These are phyloP conservation scores for Fimicolochytrium jonesii DNA, from an alignment of 192 early-diverging fungal species.

Conservation along the genomic window DNA sequence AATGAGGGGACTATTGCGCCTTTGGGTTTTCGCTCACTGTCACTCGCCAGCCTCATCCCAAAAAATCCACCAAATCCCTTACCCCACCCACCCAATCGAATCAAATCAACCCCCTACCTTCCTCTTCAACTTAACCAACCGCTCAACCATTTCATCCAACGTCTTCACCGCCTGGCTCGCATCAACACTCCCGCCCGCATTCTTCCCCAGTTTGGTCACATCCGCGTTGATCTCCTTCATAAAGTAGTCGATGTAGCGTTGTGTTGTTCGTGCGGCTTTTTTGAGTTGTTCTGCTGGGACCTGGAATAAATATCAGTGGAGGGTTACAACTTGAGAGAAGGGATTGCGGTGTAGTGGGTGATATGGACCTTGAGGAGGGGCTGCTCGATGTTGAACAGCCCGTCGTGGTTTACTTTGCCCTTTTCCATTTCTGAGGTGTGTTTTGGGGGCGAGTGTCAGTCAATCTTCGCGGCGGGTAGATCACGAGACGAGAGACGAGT, in stretches of 20 bases:
- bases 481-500: too few species aligned
- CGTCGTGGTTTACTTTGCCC: conserved; percentile 31
- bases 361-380: conserved; percentile 81
- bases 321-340: background rate
- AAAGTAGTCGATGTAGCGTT: conserved; percentile 85
- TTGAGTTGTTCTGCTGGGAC: conserved; percentile 86
- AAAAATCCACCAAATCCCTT: too few species aligned
- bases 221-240: conserved; percentile 34
- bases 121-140: conserved; percentile 67
- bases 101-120: conserved; percentile 59
- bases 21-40: too few species aligned
- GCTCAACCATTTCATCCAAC: conserved; percentile 62
- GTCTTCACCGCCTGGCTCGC: conserved; percentile 50
- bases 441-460: too few species aligned
- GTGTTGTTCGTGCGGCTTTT: conserved; percentile 62
- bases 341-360: background rate
- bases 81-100: too few species aligned
- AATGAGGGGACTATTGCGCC: too few species aligned
- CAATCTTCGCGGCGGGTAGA: too few species aligned
- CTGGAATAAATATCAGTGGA: conserved; percentile 30
- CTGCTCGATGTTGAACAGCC: conserved; percentile 89
- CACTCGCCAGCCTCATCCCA: too few species aligned
- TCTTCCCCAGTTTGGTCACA: conserved; percentile 11
- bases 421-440: conserved; percentile 30
- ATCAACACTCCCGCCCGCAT: background rate